Conservation (phyloP, 2,329 filamentous ascomycete genomes). For the Cladorrhinum sp. region DNA sequence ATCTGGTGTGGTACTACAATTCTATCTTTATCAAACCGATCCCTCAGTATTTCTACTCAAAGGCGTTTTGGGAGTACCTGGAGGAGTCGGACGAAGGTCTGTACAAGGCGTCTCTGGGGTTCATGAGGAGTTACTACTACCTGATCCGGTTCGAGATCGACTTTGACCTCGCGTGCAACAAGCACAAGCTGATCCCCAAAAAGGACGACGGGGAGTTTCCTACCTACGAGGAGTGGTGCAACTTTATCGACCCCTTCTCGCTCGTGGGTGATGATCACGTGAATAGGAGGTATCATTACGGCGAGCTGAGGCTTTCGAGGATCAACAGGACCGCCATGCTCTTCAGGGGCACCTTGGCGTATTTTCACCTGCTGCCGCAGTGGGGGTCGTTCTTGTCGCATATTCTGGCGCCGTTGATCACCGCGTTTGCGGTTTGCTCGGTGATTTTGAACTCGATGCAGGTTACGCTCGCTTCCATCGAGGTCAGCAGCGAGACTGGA, state of each 20-base stretch:
- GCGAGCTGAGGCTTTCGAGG: constrained; percentile 38
- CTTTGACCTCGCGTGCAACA: constrained; percentile 31
- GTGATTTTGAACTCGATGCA: constrained; percentile 32
- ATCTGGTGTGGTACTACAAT: constrained; percentile 41
- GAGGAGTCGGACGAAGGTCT: constrained; percentile 22
- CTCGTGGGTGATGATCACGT: constrained; percentile 30
- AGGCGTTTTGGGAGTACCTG: constrained; percentile 35
- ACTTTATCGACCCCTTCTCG: constrained; percentile 31
- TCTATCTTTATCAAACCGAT: constrained; percentile 43
- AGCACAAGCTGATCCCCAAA: constrained; percentile 28
- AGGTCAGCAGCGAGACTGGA: constrained; percentile 5
- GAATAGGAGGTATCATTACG: constrained; percentile 35
- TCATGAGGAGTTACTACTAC: constrained; percentile 35
- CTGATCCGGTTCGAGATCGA: constrained; percentile 37
- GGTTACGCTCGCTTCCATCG: constrained; percentile 26
- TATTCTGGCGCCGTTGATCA: constrained; percentile 28
- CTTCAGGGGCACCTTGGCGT: constrained; percentile 24
- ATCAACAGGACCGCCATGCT: constrained; percentile 32
- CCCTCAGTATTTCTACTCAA: constrained; percentile 35
- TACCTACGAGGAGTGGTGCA: constrained; percentile 32
- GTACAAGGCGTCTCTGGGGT: constrained; percentile 32
- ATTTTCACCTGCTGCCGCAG: constrained; percentile 30
- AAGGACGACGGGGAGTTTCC: constrained; percentile 21
- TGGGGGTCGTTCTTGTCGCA: constrained; percentile 29
- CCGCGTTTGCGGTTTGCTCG: constrained; percentile 29